Percentiles rank a stretch among this genome's conserved stretches.
Conservation (phyloP, 805 yeast genomes). For the Monosporozyma aerobia region DNA sequence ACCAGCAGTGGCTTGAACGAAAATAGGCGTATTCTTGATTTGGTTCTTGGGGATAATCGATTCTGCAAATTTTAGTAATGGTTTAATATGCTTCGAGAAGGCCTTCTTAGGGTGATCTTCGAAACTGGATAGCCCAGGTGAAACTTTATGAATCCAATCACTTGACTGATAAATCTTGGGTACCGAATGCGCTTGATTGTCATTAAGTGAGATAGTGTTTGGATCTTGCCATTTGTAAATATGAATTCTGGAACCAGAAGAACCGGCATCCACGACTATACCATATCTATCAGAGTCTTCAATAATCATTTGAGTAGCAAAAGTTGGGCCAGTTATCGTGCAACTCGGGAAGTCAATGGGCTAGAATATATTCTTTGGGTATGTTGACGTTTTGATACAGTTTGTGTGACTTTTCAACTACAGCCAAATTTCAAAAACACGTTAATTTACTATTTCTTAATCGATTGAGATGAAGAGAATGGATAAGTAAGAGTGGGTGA, state of each 20-base stretch:
- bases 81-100: slow-evolving; percentile 63
- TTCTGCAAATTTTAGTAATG: slow-evolving; percentile 60
- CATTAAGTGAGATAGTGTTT: slow-evolving; percentile 17
- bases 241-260: slow-evolving; percentile 86
- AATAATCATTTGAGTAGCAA: neutral
- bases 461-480: neutral
- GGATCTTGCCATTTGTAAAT: slow-evolving; percentile 73
- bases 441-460: neutral
- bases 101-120: slow-evolving; percentile 43
- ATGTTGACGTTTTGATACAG: neutral
- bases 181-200: slow-evolving; percentile 40
- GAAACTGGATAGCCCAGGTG: slow-evolving; percentile 79
- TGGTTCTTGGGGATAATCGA: slow-evolving; percentile 54
- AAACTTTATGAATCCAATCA: slow-evolving; percentile 61
- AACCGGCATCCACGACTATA: slow-evolving; percentile 89
- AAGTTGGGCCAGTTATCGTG: too few species aligned
- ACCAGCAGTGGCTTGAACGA: slow-evolving; percentile 93
- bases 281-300: slow-evolving; percentile 43
- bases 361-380: neutral
- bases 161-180: slow-evolving; percentile 58
- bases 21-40: slow-evolving; percentile 68
- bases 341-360: neutral
- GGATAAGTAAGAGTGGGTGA: too few species aligned
- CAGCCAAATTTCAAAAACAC: neutral
- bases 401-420: neutral